phyloP scores from a whole-genome alignment of 2,329 filamentous ascomycete genomes.

The Cladosporium velox region DNA sequence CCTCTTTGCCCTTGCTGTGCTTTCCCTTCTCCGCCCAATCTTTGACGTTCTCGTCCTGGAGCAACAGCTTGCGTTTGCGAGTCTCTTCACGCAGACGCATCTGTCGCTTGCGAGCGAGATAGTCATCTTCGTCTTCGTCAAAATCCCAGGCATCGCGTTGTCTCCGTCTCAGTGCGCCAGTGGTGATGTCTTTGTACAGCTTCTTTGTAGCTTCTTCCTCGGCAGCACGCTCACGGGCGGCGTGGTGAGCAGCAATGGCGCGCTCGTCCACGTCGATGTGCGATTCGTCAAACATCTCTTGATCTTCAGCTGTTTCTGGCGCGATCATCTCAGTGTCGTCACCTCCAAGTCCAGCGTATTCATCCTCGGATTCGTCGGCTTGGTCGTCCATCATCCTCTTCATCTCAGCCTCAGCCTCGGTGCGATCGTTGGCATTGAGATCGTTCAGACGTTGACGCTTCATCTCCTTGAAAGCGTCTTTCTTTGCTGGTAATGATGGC shows the following conservation, averaged over 20 bases:
- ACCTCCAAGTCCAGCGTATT: constrained; percentile 92
- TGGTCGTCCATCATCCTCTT: constrained; percentile 91
- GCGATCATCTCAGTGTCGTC: constrained; percentile 69
- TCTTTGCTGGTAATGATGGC: constrained; percentile 44
- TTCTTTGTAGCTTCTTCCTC: constrained; percentile 90
- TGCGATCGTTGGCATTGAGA: constrained; percentile 38
- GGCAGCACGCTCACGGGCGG: constrained; percentile 74
- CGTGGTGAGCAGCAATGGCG: constrained; percentile 81
- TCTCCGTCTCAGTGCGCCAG: constrained; percentile 81
- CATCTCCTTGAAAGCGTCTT: constrained; percentile 68
- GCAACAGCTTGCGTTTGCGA: constrained; percentile 85
- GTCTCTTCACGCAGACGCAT: constrained; percentile 86
- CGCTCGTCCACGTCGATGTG: constrained; percentile 76
- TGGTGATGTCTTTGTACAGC: constrained; percentile 89
- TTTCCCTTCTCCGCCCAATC: constrained; percentile 60
- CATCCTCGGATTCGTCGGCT: constrained; percentile 95
- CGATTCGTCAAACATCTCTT: constrained; percentile 85
- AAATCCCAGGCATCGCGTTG: constrained; percentile 72
- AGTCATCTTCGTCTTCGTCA: constrained; percentile 82
- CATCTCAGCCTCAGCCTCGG: constrained; percentile 71
- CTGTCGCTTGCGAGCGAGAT: constrained; percentile 68
- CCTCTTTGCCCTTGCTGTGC: constrained; percentile 68
- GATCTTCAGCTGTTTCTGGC: constrained; percentile 72
- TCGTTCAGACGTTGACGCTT: constrained; percentile 61
- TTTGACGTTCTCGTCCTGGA: constrained; percentile 85